Evolutionary conservation across 805 yeast genomes (phyloP).

Genomic region (Candida mattraensis): DNA sequence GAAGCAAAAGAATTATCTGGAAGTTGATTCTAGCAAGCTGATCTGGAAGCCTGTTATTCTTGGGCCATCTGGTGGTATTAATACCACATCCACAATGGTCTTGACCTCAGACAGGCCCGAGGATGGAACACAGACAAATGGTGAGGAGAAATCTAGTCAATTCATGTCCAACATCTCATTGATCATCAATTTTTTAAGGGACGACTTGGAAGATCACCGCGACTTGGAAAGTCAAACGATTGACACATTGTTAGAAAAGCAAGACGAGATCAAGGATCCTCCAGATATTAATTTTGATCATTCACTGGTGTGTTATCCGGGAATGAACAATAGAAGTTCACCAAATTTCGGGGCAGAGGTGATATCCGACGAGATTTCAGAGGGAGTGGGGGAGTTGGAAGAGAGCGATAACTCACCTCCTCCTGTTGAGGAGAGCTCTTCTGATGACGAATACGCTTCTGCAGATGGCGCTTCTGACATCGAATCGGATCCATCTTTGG

Average conservation of each 20-base stretch:
- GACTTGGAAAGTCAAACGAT: constrained; percentile 56
- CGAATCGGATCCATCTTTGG: no score
- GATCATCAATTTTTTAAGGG: constrained; percentile 60
- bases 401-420: no score
- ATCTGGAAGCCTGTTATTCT: constrained; percentile 82
- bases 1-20: constrained; percentile 53
- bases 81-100: constrained; percentile 52
- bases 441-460: no score
- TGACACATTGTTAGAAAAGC: constrained; percentile 38
- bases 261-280: constrained; percentile 23
- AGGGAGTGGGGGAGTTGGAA: no score
- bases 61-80: constrained; percentile 86
- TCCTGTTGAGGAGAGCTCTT: no score
- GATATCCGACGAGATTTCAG: no score
- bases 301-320: constrained; percentile 28
- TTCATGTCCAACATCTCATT: constrained; percentile 52
- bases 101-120: constrained; percentile 22
- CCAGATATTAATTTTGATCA: constrained; percentile 16
- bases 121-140: constrained; percentile 8
- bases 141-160: constrained; percentile 28
- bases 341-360: no score
- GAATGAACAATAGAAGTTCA: constrained; percentile 15
- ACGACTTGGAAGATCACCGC: constrained; percentile 65
- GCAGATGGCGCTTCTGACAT: no score
- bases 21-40: constrained; percentile 51